Conservation (phyloP, 192 early-diverging fungal species). For the Umbelopsis sp. region DNA sequence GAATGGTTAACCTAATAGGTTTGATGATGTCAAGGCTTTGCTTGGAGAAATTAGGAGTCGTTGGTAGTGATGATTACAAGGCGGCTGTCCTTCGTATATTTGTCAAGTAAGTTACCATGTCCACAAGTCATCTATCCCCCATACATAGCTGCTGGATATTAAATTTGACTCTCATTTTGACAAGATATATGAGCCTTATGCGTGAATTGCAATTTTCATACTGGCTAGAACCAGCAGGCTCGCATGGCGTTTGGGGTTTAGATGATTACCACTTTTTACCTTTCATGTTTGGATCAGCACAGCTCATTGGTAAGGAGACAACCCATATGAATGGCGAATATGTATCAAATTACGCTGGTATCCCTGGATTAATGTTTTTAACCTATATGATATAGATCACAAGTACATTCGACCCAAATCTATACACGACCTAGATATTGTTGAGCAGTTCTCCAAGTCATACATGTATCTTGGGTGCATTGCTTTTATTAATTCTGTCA, state of each 20-base stretch:
- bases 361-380: not conserved
- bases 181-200: conserved; percentile 85
- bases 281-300: conserved; percentile 90
- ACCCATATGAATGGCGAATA: not conserved
- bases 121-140: not conserved
- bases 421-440: conserved; percentile 86
- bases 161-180: conserved; percentile 17
- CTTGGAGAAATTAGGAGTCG: conserved; percentile 70
- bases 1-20: not conserved
- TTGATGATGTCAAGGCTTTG: conserved; percentile 56
- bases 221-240: conserved; percentile 97
- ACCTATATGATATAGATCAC: conserved; percentile 56
- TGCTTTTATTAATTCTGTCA: conserved; percentile 85
- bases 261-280: conserved; percentile 98
- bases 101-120: conserved; percentile 46
- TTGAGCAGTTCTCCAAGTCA: conserved; percentile 85
- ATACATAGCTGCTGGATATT: not conserved
- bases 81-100: conserved; percentile 82
- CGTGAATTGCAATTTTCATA: conserved; percentile 87
- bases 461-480: conserved; percentile 98
- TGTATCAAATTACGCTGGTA: no score
- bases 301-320: conserved; percentile 61
- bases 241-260: conserved; percentile 98
- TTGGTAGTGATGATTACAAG: conserved; percentile 69
- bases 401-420: conserved; percentile 92